Conservation (phyloP, 345 rosid genomes). For the Brassica napus region DNA sequence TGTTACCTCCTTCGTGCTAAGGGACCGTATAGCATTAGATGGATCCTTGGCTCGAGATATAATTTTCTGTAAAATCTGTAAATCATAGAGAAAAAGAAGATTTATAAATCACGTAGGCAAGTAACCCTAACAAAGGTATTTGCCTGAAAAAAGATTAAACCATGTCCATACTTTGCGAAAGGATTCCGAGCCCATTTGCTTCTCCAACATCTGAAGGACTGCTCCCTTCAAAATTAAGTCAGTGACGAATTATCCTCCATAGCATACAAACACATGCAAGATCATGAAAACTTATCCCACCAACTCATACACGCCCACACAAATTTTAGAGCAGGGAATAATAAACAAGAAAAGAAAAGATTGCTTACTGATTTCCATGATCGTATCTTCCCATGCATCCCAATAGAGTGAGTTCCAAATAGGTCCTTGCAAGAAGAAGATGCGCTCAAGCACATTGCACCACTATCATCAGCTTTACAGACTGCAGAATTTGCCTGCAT, state of each 20-base stretch:
- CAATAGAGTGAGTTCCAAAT: slow-evolving; percentile 81
- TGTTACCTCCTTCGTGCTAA: slow-evolving; percentile 93
- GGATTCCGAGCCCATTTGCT: slow-evolving; percentile 98
- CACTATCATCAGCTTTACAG: slow-evolving; percentile 91
- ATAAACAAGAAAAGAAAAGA: slow-evolving; percentile 13
- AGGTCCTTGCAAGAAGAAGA: slow-evolving; percentile 85
- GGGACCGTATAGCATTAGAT: slow-evolving; percentile 60
- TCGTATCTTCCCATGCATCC: slow-evolving; percentile 85
- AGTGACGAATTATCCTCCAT: slow-evolving; percentile 21
- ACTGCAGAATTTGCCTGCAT: slow-evolving; percentile 90
- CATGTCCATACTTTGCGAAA: slow-evolving; percentile 73
- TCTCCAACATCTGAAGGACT: slow-evolving; percentile 94
- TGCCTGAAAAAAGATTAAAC: slow-evolving; percentile 16
- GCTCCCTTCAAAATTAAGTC: slow-evolving; percentile 63
- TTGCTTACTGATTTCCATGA: slow-evolving; percentile 96
- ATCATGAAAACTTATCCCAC: slow-evolving; percentile 13
- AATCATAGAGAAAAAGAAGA: slow-evolving; percentile 9
- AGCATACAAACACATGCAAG: slow-evolving; percentile 23
- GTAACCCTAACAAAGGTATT: slow-evolving; percentile 6
- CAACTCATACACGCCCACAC: slow-evolving; percentile 19
- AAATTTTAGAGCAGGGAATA: slow-evolving; percentile 4
- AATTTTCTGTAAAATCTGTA: slow-evolving; percentile 90
- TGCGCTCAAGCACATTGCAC: slow-evolving; percentile 79
- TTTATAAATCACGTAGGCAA: slow-evolving; percentile 12
- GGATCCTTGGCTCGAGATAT: slow-evolving; percentile 72